Base-by-base conservation (phyloP, 2,329 filamentous ascomycete species). In the Thielaviopsis populi region DNA sequence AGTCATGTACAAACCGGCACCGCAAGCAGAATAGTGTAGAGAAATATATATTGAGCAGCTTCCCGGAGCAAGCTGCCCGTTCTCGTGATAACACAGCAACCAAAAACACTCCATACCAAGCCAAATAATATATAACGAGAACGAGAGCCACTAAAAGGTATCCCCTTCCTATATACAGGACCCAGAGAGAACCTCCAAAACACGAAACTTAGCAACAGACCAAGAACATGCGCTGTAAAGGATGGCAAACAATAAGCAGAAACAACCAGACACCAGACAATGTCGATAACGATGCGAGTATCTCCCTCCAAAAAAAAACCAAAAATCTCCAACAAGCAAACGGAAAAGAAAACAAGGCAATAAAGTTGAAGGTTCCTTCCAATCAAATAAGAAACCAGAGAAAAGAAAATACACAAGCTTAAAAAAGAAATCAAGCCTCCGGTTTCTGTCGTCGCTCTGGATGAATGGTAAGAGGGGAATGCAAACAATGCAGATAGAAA, bases 401-500 rank as follows among this genome's bases (percentile, higher is more conserved):
- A 48, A 59, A 48, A 40, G 13, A 53, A 19, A 53, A 22, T 13
- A 30, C 53, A 64, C 24, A 54, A 42, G 22, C 17, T 11, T 58
- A 11, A 10, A 61, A 11, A 10, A 61, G 3, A 61, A 61, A 22
- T 24, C 50, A 37, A 61, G 42, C 42, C 37, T 40, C 22, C 33
- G 61, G 33, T 33, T 56, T 56, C 53, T 56, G 30, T 56, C 50
- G 27, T 56, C 27, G 50, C 24, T 37, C 30, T 56, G 53, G 30
- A 37, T 56, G 30, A 33, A 56, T 33, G 24, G 30, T 56, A 56
- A 22, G 53, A 37, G 27, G 24, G 53, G 30, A 19, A n/a, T 19
- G 24, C 17, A 56, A 56, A 56, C 30, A 56, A 56, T 13, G 50
- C 37, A 62, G 50, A 53, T 37, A 37, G 53, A 56, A 56, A 56